Conservation (phyloP, 2,329 filamentous ascomycete species). For the Ophiostoma novo-ulmi region DNA sequence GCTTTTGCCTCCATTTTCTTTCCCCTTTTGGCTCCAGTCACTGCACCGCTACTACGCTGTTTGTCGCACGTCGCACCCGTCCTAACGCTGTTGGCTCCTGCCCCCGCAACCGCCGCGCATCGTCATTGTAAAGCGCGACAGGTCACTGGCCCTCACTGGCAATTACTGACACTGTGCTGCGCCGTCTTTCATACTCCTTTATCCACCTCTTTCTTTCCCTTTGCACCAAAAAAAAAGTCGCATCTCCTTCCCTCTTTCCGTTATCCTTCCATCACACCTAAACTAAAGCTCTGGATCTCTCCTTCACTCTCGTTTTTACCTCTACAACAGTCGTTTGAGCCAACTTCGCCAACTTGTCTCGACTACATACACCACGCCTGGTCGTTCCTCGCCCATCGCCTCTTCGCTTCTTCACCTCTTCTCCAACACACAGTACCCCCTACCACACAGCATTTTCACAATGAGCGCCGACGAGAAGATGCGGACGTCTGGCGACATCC, state of each 20-base stretch:
- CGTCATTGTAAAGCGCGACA: conserved; percentile 20
- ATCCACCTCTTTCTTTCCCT: background rate
- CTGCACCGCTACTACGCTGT: conserved; percentile 8
- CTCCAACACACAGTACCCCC: background rate
- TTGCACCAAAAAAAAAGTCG: conserved; percentile 12
- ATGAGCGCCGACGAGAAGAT: conserved; percentile 74
- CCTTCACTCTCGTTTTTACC: background rate
- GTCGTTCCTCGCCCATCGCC: background rate
- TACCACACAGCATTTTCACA: conserved; percentile 30
- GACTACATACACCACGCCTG: background rate
- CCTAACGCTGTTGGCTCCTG: conserved; percentile 16
- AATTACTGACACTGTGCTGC: background rate
- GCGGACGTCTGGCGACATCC: conserved; percentile 72
- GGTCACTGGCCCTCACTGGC: background rate
- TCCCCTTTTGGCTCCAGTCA: conserved; percentile 6
- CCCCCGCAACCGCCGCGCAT: conserved; percentile 15
- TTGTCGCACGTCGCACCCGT: conserved; percentile 14
- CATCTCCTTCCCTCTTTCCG: conserved; percentile 2
- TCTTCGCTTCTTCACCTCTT: background rate
- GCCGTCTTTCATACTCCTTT: background rate
- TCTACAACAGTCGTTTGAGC: background rate
- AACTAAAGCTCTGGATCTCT: conserved; percentile 5
- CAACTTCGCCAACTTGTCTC: background rate
- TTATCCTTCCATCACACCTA: background rate
- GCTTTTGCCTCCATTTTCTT: conserved; percentile 20